A percentile compares a stretch with the other conserved stretches of the same genome.
Conservation (phyloP, 148 eudicot species). For the Rhododendron williamsianum region DNA sequence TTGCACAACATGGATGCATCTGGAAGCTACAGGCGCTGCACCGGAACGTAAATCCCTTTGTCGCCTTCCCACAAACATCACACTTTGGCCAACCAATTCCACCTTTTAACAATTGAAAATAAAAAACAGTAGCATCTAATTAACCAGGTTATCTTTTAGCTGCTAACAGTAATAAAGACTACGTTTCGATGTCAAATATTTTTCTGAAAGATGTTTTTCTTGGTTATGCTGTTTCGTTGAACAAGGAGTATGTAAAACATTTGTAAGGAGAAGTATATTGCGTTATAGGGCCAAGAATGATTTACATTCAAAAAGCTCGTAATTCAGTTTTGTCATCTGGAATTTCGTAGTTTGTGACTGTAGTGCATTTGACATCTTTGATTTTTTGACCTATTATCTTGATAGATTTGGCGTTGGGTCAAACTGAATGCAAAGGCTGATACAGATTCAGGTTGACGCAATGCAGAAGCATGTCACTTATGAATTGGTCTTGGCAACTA, state of each 20-base stretch:
- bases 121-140: background rate
- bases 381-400: background rate
- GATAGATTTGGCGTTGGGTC: background rate
- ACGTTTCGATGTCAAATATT: background rate
- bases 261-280: background rate
- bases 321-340: background rate
- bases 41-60: conserved; percentile 57
- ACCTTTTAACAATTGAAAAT: conserved; percentile 23
- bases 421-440: background rate
- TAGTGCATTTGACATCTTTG: background rate
- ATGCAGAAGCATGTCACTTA: background rate
- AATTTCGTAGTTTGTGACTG: background rate
- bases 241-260: background rate
- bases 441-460: background rate
- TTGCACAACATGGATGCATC: conserved; percentile 82
- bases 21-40: conserved; percentile 81
- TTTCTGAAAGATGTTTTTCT: background rate
- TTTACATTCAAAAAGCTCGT: background rate
- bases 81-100: conserved; percentile 63
- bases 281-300: background rate
- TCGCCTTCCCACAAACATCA: conserved; percentile 61
- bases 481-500: background rate
- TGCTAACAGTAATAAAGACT: background rate
- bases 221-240: background rate
- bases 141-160: background rate